Evolutionary conservation across 257 asterid genomes (phyloP), one percentile per base, ranked within the genome.

Genomic region (Gardenia jasminoides): DNA sequence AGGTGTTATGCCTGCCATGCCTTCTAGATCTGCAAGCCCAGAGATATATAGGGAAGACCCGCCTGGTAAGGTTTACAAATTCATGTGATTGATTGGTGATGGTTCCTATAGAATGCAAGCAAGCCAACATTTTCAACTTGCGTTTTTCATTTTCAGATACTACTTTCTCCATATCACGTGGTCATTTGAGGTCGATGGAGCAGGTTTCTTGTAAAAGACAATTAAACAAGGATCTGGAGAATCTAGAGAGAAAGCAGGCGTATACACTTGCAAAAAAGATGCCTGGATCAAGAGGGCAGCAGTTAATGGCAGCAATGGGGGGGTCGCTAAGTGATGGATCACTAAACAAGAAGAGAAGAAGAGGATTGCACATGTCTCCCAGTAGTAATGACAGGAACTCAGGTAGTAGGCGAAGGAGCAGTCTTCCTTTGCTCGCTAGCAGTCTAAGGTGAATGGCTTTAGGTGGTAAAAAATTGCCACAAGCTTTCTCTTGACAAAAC

Each of bases 31-130:
- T 79, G 87, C 94, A 58, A 91, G 96, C 80, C 97, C 97, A n/a
- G 98, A 92, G 83, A 87, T 90, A 67, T 88, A 88, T 84, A 83
- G 90, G 82, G 89, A 91, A 75, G 92, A 89, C n/a, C 87, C 91
- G 52, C 89, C 91, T 52, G 94, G 97, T 92, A 90, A 79, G 74
- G 66, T 71, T 31, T 10, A 28, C 56, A 74, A 31, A 50, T 30
- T 26, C 36, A 30, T 58, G 24, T 7, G 76, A 52, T 62, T 70
- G 24, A 36, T 59, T 13, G 46, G 77, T 30, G 72, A 22, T 58
- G 8, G n/a, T n/a, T n/a, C 73, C n/a, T 43, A 36, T 66, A 26
- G 54, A 48, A 72, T 31, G 26, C 47, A 61, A 15, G 71, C 33
- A 39, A 30, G 64, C 65, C 79, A 66, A 67, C 58, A 33, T 13